A percentile compares a stretch with the other conserved stretches of the same genome.
Conservation (phyloP, 306 rosid species). For the Citrullus amarus region DNA sequence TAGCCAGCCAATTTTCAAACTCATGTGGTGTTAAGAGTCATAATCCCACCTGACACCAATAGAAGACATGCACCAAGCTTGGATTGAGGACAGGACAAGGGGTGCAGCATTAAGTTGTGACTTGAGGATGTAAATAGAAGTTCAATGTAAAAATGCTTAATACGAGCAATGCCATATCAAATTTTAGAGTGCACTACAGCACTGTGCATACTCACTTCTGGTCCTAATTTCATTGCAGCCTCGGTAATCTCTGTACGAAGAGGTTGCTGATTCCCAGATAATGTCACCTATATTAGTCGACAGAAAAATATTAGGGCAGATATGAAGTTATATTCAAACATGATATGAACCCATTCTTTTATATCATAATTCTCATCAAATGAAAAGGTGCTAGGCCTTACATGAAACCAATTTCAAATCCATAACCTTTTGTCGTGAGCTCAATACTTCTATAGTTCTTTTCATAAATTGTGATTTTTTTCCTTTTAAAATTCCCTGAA, state of each 20-base stretch:
- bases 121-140: neutral
- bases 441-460: neutral
- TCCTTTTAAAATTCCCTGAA: neutral
- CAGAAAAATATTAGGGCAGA: neutral
- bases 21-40: neutral
- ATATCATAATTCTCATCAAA: neutral
- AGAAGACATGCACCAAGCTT: neutral
- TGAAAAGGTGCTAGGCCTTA: neutral
- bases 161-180: neutral
- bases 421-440: neutral
- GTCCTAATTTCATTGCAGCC: conserved; percentile 86
- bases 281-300: conserved; percentile 44
- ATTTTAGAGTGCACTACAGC: neutral
- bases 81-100: neutral
- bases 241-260: conserved; percentile 67
- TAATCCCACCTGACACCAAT: neutral
- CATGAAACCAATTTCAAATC: neutral
- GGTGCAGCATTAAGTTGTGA: neutral
- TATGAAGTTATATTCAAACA: neutral
- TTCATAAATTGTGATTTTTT: neutral
- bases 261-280: conserved; percentile 81
- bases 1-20: neutral
- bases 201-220: conserved; percentile 43
- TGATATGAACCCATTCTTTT: neutral
- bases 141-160: neutral